Percentiles rank a stretch among this genome's conserved stretches.
Conservation (phyloP, 768 basidiomycete species). For the Gloeophyllum trabeum region DNA sequence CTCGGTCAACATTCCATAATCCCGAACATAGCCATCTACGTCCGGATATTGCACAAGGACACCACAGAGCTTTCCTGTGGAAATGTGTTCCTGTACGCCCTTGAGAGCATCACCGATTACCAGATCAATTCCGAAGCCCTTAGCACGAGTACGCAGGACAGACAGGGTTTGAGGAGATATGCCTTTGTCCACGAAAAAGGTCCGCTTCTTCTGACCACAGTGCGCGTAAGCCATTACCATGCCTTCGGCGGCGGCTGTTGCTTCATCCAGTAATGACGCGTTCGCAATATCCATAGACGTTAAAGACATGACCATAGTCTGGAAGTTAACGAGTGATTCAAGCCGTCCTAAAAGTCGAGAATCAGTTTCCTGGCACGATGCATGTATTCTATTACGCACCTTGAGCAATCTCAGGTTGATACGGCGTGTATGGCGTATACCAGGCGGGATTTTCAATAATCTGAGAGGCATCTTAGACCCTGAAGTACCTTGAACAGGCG, state of each 20-base stretch:
- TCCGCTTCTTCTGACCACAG: slow-evolving; percentile 58
- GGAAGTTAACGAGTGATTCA: slow-evolving; percentile 93
- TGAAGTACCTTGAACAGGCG: slow-evolving; percentile 1
- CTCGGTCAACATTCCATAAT: slow-evolving; percentile 56
- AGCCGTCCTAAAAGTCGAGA: slow-evolving; percentile 58
- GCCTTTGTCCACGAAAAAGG: slow-evolving; percentile 76
- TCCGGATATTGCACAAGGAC: slow-evolving; percentile 92
- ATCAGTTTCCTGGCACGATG: neutral
- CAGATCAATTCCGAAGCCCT: slow-evolving; percentile 86
- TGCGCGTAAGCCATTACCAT: slow-evolving; percentile 90
- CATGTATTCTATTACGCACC: slow-evolving; percentile 32
- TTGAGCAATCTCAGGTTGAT: slow-evolving; percentile 98
- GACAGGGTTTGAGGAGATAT: slow-evolving; percentile 85
- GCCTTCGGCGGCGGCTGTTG: slow-evolving; percentile 89
- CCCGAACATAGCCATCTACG: slow-evolving; percentile 71
- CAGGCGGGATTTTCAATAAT: slow-evolving; percentile 93
- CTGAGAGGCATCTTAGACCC: slow-evolving; percentile 29
- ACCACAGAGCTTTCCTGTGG: slow-evolving; percentile 65
- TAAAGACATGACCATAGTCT: slow-evolving; percentile 91
- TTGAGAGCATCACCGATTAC: slow-evolving; percentile 50
- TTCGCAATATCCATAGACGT: slow-evolving; percentile 95
- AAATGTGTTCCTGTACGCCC: slow-evolving; percentile 36
- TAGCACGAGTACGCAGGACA: slow-evolving; percentile 83
- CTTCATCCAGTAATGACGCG: slow-evolving; percentile 90
- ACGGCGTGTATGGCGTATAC: slow-evolving; percentile 96